Evolutionary conservation across 2,329 filamentous ascomycete species (phyloP).

Genomic region (Colletotrichum chlorophyti): DNA sequence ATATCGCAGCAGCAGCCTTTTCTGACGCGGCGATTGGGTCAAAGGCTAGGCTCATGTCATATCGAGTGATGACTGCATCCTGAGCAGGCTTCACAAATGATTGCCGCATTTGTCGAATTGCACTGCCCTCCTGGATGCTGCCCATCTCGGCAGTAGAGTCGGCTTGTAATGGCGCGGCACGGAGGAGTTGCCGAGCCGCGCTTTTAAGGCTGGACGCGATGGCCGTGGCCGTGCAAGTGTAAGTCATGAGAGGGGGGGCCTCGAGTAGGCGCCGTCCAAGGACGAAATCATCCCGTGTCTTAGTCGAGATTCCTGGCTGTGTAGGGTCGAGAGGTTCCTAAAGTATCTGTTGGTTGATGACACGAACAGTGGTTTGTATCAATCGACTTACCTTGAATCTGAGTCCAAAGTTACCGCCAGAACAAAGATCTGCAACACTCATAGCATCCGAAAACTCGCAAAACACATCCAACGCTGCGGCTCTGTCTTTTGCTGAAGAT

Average conservation of each 20-base stretch:
- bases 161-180: neutral
- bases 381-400: constrained; percentile 40
- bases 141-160: neutral
- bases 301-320: constrained; percentile 59
- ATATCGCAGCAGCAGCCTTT: constrained; percentile 41
- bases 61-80: constrained; percentile 46
- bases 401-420: constrained; percentile 52
- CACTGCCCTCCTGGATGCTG: constrained; percentile 40
- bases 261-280: constrained; percentile 57
- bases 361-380: neutral
- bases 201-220: constrained; percentile 22
- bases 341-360: constrained; percentile 16
- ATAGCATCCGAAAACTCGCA: constrained; percentile 63
- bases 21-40: constrained; percentile 64
- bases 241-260: constrained; percentile 42
- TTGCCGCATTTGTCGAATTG: constrained; percentile 44
- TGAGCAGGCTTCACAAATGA: constrained; percentile 38
- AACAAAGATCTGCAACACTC: constrained; percentile 71
- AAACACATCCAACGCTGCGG: constrained; percentile 54
- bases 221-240: constrained; percentile 29
- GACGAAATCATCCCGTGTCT: constrained; percentile 57
- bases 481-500: constrained; percentile 33
- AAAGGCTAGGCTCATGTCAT: constrained; percentile 65
- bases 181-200: constrained; percentile 16
- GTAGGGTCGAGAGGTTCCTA: constrained; percentile 68